These are phyloP conservation scores for Cytospora schulzeri DNA, from an alignment of 2,329 filamentous ascomycete genomes.

Conservation along the genomic window DNA sequence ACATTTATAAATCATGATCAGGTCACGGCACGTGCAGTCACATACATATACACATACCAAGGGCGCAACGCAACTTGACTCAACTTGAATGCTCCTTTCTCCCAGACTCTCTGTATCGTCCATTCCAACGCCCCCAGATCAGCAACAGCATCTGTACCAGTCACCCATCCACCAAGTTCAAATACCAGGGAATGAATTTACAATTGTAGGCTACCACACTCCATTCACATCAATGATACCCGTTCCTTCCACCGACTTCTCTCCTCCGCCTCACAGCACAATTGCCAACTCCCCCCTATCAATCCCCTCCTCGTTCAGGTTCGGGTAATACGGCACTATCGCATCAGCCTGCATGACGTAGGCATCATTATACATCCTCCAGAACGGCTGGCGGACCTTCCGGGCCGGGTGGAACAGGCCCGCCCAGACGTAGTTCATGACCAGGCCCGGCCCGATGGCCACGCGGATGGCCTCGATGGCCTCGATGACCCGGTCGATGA, in stretches of 20 bases:
- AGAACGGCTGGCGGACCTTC: slow-evolving; percentile 93
- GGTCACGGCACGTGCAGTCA: too few relatives aligned
- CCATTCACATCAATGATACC: neutral
- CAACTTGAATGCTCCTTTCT: too few relatives aligned
- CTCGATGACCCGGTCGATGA: slow-evolving; percentile 97
- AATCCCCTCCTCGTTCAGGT: slow-evolving; percentile 77
- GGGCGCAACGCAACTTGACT: too few relatives aligned
- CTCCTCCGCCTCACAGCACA: slow-evolving; percentile 60
- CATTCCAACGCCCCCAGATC: too few relatives aligned
- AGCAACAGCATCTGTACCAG: neutral
- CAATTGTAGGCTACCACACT: neutral
- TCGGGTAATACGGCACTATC: slow-evolving; percentile 95
- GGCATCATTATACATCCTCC: slow-evolving; percentile 94
- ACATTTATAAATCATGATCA: too few relatives aligned
- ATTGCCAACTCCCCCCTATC: slow-evolving; percentile 81
- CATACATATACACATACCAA: too few relatives aligned
- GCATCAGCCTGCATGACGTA: slow-evolving; percentile 93
- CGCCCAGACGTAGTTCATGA: slow-evolving; percentile 98
- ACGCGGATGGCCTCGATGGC: slow-evolving; percentile 95
- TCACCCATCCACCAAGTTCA: neutral
- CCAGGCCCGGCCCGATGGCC: slow-evolving; percentile 86
- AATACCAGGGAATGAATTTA: neutral
- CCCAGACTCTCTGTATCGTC: too few relatives aligned
- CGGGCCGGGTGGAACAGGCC: slow-evolving; percentile 95
- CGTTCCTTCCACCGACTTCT: slow-evolving; percentile 28